Conservation (phyloP, 352 stramenopile species). For the Phytophthora melonis region DNA sequence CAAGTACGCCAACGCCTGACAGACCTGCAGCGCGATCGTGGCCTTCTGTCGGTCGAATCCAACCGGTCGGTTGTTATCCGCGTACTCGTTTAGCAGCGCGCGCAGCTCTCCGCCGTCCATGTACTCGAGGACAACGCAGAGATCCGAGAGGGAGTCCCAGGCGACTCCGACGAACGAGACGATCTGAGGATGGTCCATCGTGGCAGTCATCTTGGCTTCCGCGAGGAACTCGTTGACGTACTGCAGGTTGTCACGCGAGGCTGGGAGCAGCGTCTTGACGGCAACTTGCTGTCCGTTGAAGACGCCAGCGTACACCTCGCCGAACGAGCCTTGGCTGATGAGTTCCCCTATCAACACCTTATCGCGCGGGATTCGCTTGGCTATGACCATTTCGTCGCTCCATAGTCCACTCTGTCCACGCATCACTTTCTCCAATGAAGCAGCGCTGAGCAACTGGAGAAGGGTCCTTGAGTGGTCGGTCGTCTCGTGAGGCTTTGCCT, state of each 20-base stretch:
- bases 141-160: conserved; percentile 54
- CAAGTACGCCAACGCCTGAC: conserved; percentile 49
- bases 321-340: conserved; percentile 43
- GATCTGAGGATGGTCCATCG: conserved; percentile 48
- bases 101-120: conserved; percentile 61
- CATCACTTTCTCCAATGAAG: conserved; percentile 29
- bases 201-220: conserved; percentile 48
- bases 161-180: conserved; percentile 51
- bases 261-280: conserved; percentile 47
- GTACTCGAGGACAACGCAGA: conserved; percentile 58
- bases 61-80: conserved; percentile 25
- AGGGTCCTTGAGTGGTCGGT: no score
- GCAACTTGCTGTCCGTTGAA: conserved; percentile 46
- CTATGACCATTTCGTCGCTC: conserved; percentile 49
- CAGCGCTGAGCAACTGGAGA: no score
- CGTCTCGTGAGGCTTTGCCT: neutral
- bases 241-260: conserved; percentile 32
- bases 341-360: conserved; percentile 37
- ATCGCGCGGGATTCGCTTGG: conserved; percentile 47
- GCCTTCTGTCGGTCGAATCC: conserved; percentile 31
- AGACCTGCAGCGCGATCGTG: conserved; percentile 45
- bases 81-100: conserved; percentile 37
- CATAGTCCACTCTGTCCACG: conserved; percentile 38
- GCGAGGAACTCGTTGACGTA: conserved; percentile 50
- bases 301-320: conserved; percentile 46